phyloP scores from a whole-genome alignment of 2,329 filamentous ascomycete species.

The Epichloe sibirici region DNA sequence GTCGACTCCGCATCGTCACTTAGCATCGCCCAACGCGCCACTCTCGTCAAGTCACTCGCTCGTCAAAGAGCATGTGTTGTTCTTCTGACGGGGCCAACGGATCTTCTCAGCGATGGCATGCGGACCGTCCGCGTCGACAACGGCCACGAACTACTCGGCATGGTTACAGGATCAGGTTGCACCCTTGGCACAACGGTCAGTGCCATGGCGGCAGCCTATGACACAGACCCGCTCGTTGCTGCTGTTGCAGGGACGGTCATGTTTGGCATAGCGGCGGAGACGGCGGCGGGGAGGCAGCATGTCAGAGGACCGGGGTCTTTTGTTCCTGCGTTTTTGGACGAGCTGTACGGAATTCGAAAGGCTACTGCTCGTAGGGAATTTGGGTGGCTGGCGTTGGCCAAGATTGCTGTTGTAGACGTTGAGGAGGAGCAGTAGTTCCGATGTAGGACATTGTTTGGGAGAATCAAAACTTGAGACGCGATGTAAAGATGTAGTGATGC shows the following conservation, averaged over 20 bases:
- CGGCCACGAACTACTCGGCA: slow-evolving; percentile 58
- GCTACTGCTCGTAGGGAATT: slow-evolving; percentile 34
- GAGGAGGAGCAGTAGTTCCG: slow-evolving; percentile 8
- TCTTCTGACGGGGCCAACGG: slow-evolving; percentile 69
- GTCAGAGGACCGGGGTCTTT: slow-evolving; percentile 78
- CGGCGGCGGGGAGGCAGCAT: slow-evolving; percentile 47
- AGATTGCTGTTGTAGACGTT: slow-evolving; percentile 28
- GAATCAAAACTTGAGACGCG: too few relatives aligned
- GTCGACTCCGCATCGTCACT: slow-evolving; percentile 67
- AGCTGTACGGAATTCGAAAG: slow-evolving; percentile 38
- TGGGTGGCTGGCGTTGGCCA: slow-evolving; percentile 40
- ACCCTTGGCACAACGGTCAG: slow-evolving; percentile 73
- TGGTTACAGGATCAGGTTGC: slow-evolving; percentile 73
- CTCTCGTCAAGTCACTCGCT: slow-evolving; percentile 55
- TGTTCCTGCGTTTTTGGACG: slow-evolving; percentile 74
- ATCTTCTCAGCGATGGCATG: slow-evolving; percentile 65
- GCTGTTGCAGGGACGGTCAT: slow-evolving; percentile 61
- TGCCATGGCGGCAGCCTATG: slow-evolving; percentile 54
- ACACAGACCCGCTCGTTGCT: slow-evolving; percentile 56
- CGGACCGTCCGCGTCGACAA: slow-evolving; percentile 59
- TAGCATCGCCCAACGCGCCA: slow-evolving; percentile 39
- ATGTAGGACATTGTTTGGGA: too few relatives aligned
- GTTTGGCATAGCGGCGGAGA: slow-evolving; percentile 65
- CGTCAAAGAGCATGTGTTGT: slow-evolving; percentile 58
- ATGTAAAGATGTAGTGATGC: too few relatives aligned